Evolutionary conservation across 2,329 filamentous ascomycete genomes (phyloP), one percentile per base, ranked within the genome.

Genomic region (Cytospora schulzeri): DNA sequence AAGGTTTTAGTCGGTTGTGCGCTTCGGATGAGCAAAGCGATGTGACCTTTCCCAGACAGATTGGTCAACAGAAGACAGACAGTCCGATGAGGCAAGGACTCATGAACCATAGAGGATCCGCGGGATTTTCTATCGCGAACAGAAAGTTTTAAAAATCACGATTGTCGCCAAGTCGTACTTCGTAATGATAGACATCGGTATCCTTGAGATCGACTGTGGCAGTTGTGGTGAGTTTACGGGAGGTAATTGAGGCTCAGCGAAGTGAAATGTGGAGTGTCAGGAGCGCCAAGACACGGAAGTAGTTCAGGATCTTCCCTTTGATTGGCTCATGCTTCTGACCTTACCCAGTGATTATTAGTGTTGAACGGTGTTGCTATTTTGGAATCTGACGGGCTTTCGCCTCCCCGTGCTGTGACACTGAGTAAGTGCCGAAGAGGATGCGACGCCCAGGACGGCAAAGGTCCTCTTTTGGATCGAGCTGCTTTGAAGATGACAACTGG

Each of bases 301-400:
- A 41, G 19, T 19, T 4, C n/a, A 41, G 19, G n/a, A 24, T 48
- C n/a, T 48, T 48, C n/a, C 24, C 45, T 8, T 24, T 48, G 45
- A 48, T 48, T 41, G 38, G 41, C 19, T n/a, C n/a, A 22, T 22
- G n/a, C n/a, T 12, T 48, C 7, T 9, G 41, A n/a, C 8, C 41
- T 11, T 48, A 48, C 38, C 38, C 19, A 45, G 19, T n/a, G 22
- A 4, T 2, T 48, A 24, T 14, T 48, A 22, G 22, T 22, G 22
- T 24, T 11, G n/a, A 48, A 48, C 45, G 38, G 59, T 56, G 59
- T 62, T 62, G 15, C 59, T 62, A 62, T 62, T 62, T 62, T 62
- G 52, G 51, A 48, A 55, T 51, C 51, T 55, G 51, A 55, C 35
- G 51, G 54, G 14, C 24, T 7, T 61, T 22, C 35, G 59, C 59